These are phyloP conservation scores for Asterochloris erici DNA, from an alignment of 139 green algal genomes.

Conservation along the genomic window DNA sequence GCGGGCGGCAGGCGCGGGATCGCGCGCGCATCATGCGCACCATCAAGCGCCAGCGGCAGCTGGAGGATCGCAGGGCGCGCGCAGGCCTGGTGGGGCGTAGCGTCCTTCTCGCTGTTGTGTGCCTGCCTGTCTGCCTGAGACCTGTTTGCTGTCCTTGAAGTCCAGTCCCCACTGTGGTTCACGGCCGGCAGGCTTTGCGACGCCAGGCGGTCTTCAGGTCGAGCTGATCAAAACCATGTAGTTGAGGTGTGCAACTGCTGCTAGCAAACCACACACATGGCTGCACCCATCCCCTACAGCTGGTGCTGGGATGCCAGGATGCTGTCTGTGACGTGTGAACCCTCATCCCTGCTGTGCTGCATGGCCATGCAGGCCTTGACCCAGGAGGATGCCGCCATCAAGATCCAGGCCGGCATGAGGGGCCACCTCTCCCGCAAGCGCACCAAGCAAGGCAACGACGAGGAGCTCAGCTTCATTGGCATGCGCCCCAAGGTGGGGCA, in stretches of 20 bases:
- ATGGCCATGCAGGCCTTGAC: constrained; percentile 27
- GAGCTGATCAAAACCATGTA: too few relatives aligned
- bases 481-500: constrained; percentile 65
- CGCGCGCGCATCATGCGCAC: constrained; percentile 39
- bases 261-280: too few relatives aligned
- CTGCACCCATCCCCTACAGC: not conserved
- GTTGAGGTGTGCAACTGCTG: too few relatives aligned
- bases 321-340: not conserved
- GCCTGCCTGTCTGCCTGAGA: too few relatives aligned
- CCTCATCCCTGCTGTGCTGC: too few relatives aligned
- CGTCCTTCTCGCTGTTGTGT: too few relatives aligned
- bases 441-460: constrained; percentile 38
- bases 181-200: too few relatives aligned
- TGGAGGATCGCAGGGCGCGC: constrained; percentile 50
- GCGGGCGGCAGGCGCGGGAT: constrained; percentile 64
- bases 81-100: constrained; percentile 24
- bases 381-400: constrained; percentile 59
- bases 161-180: too few relatives aligned
- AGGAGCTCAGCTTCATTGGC: constrained; percentile 83
- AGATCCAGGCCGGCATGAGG: constrained; percentile 67
- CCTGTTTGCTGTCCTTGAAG: too few relatives aligned
- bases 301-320: not conserved
- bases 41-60: constrained; percentile 55
- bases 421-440: constrained; percentile 60
- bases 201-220: too few relatives aligned